These are phyloP conservation scores for Endoconidiophora polonica DNA, from an alignment of 2,329 filamentous ascomycete genomes.

Conservation along the genomic window DNA sequence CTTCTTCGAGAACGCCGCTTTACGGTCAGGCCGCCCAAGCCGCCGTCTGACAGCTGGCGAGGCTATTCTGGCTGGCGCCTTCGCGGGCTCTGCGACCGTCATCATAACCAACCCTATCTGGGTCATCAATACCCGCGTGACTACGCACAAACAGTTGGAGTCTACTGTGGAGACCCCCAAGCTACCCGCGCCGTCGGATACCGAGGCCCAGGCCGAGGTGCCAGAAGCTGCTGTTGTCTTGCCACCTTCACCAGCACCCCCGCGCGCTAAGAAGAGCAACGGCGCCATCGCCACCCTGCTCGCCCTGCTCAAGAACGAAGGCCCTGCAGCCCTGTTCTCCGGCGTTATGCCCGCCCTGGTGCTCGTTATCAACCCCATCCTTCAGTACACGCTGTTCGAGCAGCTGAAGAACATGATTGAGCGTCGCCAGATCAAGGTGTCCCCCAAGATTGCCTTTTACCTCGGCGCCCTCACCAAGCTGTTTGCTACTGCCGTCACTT, in stretches of 20 bases:
- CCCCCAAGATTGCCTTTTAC: constrained; percentile 74
- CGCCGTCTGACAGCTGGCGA: constrained; percentile 81
- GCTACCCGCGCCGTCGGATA: constrained; percentile 16
- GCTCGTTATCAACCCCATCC: constrained; percentile 91
- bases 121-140: constrained; percentile 98
- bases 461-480: constrained; percentile 88
- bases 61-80: constrained; percentile 84
- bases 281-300: constrained; percentile 70
- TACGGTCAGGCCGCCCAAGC: constrained; percentile 52
- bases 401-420: constrained; percentile 88
- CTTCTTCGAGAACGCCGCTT: constrained; percentile 66
- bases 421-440: constrained; percentile 48
- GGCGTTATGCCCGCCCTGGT: constrained; percentile 86
- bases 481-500: constrained; percentile 82
- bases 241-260: constrained; percentile 20
- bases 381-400: constrained; percentile 98
- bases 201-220: constrained; percentile 24
- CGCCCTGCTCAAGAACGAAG: constrained; percentile 67
- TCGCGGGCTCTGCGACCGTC: constrained; percentile 87
- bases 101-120: constrained; percentile 97
- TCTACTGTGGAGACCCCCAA: constrained; percentile 15
- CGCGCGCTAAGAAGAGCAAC: constrained; percentile 32
- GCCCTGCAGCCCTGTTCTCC: constrained; percentile 68
- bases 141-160: constrained; percentile 45
- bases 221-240: constrained; percentile 22